These are phyloP conservation scores for Fomes fomentarius DNA, from an alignment of 1,284 basidiomycete genomes.

Conservation along the genomic window DNA sequence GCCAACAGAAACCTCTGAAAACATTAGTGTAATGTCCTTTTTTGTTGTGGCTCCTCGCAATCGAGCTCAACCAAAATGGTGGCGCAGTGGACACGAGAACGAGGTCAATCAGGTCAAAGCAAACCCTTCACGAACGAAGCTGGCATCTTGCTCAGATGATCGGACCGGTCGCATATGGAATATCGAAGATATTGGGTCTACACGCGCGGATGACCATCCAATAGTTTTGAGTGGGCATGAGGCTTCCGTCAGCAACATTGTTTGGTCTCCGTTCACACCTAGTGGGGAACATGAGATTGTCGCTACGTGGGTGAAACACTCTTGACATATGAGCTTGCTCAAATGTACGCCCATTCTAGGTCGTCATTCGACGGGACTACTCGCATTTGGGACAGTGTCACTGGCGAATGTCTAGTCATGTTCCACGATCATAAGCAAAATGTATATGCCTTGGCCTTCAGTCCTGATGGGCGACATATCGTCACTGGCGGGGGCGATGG, in stretches of 20 bases:
- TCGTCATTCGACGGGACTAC: conserved; percentile 79
- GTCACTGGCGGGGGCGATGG: conserved; percentile 67
- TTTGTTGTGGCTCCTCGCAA: too few relatives aligned
- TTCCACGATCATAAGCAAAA: conserved; percentile 69
- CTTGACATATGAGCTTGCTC: neutral
- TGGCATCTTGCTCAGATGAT: conserved; percentile 85
- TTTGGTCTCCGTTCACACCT: conserved; percentile 66
- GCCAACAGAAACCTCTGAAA: conserved; percentile 53
- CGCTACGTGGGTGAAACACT: conserved; percentile 57
- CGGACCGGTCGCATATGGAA: conserved; percentile 78
- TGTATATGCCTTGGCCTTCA: conserved; percentile 71
- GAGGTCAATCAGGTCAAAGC: conserved; percentile 82
- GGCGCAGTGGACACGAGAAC: conserved; percentile 76
- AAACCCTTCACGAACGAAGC: conserved; percentile 62
- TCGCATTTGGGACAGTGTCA: conserved; percentile 77
- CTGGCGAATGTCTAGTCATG: conserved; percentile 69
- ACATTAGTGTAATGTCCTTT: conserved; percentile 42
- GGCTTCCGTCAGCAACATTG: conserved; percentile 66
- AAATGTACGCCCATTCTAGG: conserved; percentile 39
- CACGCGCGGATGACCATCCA: conserved; percentile 39
- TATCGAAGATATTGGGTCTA: conserved; percentile 44
- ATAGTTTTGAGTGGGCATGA: conserved; percentile 65
- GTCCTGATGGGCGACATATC: conserved; percentile 62
- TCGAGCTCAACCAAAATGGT: too few relatives aligned
- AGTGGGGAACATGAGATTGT: conserved; percentile 57